These are phyloP conservation scores for Cutaneotrichosporon arboriforme DNA, from an alignment of 1,284 basidiomycete species.

Conservation along the genomic window DNA sequence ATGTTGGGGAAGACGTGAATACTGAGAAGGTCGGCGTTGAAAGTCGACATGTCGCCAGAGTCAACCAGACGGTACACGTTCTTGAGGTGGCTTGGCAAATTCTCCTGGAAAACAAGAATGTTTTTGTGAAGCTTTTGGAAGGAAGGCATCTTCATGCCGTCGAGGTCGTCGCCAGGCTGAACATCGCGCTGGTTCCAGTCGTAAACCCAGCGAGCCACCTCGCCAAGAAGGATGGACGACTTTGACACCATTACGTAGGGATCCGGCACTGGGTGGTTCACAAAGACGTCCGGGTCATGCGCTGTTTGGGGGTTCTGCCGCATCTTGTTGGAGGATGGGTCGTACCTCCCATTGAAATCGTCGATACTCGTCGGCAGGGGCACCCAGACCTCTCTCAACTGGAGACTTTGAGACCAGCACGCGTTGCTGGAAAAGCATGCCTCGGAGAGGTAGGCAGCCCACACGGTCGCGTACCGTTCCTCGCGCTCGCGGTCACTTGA, in stretches of 20 bases:
- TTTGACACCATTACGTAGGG: slow-evolving; percentile 36
- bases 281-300: slow-evolving; percentile 24
- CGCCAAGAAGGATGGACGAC: slow-evolving; percentile 24
- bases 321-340: slow-evolving; percentile 14
- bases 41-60: slow-evolving; percentile 8
- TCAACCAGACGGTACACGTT: slow-evolving; percentile 30
- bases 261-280: slow-evolving; percentile 35
- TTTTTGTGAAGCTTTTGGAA: slow-evolving; percentile 27
- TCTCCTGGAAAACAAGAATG: slow-evolving; percentile 31
- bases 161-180: slow-evolving; percentile 24
- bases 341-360: slow-evolving; percentile 20
- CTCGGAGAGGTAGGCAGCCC: slow-evolving; percentile 37
- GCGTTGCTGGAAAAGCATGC: slow-evolving; percentile 30
- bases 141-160: slow-evolving; percentile 16
- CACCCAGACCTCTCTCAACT: slow-evolving; percentile 23
- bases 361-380: slow-evolving; percentile 26
- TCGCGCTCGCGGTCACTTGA: slow-evolving; percentile 29
- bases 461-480: slow-evolving; percentile 34
- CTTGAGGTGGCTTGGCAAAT: slow-evolving; percentile 25
- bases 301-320: slow-evolving; percentile 32
- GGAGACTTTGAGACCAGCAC: slow-evolving; percentile 27
- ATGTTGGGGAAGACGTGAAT: slow-evolving; percentile 40
- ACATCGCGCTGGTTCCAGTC: slow-evolving; percentile 37
- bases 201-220: slow-evolving; percentile 27
- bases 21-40: slow-evolving; percentile 30